Evolutionary conservation across 2,329 filamentous ascomycete genomes (phyloP).

Genomic region (Calonectria henricotiae): DNA sequence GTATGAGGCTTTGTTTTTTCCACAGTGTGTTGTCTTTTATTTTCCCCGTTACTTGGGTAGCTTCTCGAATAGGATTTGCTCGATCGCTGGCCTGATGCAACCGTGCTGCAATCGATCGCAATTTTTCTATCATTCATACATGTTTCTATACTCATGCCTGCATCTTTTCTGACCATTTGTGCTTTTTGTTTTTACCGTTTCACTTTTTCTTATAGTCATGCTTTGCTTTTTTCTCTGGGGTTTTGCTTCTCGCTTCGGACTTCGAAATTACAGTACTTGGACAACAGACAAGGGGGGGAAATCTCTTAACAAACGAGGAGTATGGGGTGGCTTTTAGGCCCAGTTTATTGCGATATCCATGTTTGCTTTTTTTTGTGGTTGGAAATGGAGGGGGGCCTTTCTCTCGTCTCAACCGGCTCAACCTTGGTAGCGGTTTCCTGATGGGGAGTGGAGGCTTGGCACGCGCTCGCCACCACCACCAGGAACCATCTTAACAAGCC

Average conservation of each 20-base stretch:
- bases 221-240: slow-evolving; percentile 26
- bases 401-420: slow-evolving; percentile 21
- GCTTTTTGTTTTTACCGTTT: slow-evolving; percentile 21
- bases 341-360: slow-evolving; percentile 44
- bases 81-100: slow-evolving; percentile 7
- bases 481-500: slow-evolving; percentile 22
- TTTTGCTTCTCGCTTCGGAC: slow-evolving; percentile 5
- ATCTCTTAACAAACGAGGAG: slow-evolving; percentile 42
- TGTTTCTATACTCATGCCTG: not conserved
- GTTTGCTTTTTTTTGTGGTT: slow-evolving; percentile 27
- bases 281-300: slow-evolving; percentile 29
- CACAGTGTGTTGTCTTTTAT: slow-evolving; percentile 1
- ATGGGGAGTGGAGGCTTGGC: slow-evolving; percentile 15
- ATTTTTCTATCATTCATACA: not conserved
- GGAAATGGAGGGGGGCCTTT: slow-evolving; percentile 10
- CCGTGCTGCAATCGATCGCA: slow-evolving; percentile 22
- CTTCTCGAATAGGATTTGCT: slow-evolving; percentile 15
- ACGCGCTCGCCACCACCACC: not conserved
- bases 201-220: slow-evolving; percentile 20
- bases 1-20: slow-evolving; percentile 16
- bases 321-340: slow-evolving; percentile 38
- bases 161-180: slow-evolving; percentile 21
- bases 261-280: slow-evolving; percentile 35
- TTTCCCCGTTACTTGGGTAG: slow-evolving; percentile 10
- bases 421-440: slow-evolving; percentile 7